Base-by-base conservation (phyloP, 768 basidiomycete genomes). In the Russula lepida region DNA sequence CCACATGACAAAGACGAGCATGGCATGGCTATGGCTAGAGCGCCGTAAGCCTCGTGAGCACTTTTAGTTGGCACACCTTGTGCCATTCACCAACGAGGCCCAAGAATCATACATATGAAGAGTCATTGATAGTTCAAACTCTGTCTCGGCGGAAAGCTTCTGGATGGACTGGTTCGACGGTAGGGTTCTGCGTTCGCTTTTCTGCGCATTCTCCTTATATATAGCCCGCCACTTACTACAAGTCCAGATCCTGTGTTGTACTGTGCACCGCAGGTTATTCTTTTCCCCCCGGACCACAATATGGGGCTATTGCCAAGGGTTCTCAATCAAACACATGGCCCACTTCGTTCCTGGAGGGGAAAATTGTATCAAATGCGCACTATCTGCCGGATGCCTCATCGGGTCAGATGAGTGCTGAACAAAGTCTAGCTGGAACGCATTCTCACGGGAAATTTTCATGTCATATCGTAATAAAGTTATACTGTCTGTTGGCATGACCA, bases 31-130 rank as follows among this genome's bases (percentile, higher is more conserved):
- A 37, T 4, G 4, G 32, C 32, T 8, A 8, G 39, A 19, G 39
- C 41, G 35, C 15, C 35, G 15, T 21, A n/a, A 30, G 27, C 27
- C 25, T 23, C 30, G 21, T 46, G 47, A 15, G 39, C n/a, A 3
- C 6, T 17, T 23, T 44, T 35, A 43, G 49, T 33, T 51, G 23
- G 49, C 25, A 27, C 35, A 27, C 35, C 19, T 35, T 23, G n/a
- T 50, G 3, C 48, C 7, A 50, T 53, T 59, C 58, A 53, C 58
- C 46, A 44, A 59, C 28, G 58, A 59, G 58, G 43, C 33, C 32
- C 35, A 23, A 25, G 25, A 25, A 41, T 15, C 13, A 35, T 44
- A 13, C 32, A 32, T 23, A 55, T 44, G 23, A 58, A 58, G 32
- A 12, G 57, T 33, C 33, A 44, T 11, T 17, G 47, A 47, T 47